Evolutionary conservation across 345 rosid species (phyloP), one percentile per base, ranked within the genome.

Genomic region (Salix suchowensis): DNA sequence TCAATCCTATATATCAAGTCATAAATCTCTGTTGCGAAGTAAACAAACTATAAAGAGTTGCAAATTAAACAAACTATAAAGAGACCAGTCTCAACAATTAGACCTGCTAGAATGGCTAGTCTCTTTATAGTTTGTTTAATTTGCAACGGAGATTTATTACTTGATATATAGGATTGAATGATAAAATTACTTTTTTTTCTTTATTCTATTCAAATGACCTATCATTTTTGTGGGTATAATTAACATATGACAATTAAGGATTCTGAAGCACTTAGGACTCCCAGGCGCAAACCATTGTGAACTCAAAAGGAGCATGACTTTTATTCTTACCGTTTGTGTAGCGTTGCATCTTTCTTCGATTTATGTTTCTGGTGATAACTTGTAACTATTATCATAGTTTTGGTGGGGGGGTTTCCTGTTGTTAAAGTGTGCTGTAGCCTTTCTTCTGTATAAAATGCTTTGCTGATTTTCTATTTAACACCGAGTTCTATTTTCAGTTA

Each of bases 401-500:
- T 40, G 46, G 14, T 40, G 46, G 46, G 46, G 37, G 6, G 1
- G 1, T 40, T 52, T 18, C 21, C 23, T 52, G 23, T 2, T 18
- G 9, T 6, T 52, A 52, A 65, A 32, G 32, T 28, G 40, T 66
- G 69, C 21, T 36, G 13, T n/a, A 55, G 28, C 71, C 28, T 30
- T 61, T 12, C 46, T 39, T 7, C n/a, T 74, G 5, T 55, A 16
- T 61, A 19, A 44, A 64, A 32, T 34, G 64, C 46, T 65, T 65
- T 2, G 5, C n/a, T 46, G 34, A 28, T 30, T 24, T 23, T 60
- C 39, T 42, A 52, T 37, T 74, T 65, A 54, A 80, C 52, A 23
- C 28, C 21, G 34, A 34, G 21, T 28, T 65, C n/a, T 46, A 19
- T 72, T 70, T 74, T 77, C 32, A 92, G 98, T 48, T 90, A 87